Base-by-base conservation (phyloP, 164 flowering plant species). In the Buxus sempervirens region DNA sequence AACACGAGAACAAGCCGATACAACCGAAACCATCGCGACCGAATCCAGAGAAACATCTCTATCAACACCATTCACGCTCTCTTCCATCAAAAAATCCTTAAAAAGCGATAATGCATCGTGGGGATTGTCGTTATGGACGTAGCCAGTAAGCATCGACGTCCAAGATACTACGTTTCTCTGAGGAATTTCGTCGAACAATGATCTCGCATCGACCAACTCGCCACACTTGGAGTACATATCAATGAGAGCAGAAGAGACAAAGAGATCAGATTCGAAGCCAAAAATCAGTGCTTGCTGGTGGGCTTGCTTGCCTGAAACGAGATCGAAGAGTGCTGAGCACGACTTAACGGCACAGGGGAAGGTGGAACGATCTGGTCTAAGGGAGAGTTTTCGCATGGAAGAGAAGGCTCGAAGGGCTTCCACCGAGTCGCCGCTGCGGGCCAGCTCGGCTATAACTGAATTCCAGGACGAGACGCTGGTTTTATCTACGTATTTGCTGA, bases 211-310 rank as follows among this genome's bases (percentile, higher is more conserved):
- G 5, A 32, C 41, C 63, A 89, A 63, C 5, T 81, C 64, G 12
- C 90, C 84, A 36, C 93, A 93, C 48, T 88, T 90, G 0, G 90
- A 80, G 75, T 90, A 93, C 96, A 93, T 88, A 58, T 88, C 91
- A 19, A 93, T 66, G 38, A 93, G 82, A 45, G 96, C 88, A 10
- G 98, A 90, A 1, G 90, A 83, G 9, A 93, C 86, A 57, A 90
- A 93, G 8, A 90, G 65, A 69, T 93, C 96, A 0, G 68, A 38
- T 1, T 76, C 85, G 28, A 72, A 82, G 16, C 98, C 96, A 24
- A 87, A 86, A 32, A 86, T 64, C 8, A 90, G 51, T 20, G 92
- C 91, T 66, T 87, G 96, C 65, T 85, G 93, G 67, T 93, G 98
- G 72, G 85, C 64, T 65, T 88, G 90, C 64, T 69, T 76, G 14